Conservation (phyloP, 2,329 filamentous ascomycete genomes). For the Eutypella sp. region DNA sequence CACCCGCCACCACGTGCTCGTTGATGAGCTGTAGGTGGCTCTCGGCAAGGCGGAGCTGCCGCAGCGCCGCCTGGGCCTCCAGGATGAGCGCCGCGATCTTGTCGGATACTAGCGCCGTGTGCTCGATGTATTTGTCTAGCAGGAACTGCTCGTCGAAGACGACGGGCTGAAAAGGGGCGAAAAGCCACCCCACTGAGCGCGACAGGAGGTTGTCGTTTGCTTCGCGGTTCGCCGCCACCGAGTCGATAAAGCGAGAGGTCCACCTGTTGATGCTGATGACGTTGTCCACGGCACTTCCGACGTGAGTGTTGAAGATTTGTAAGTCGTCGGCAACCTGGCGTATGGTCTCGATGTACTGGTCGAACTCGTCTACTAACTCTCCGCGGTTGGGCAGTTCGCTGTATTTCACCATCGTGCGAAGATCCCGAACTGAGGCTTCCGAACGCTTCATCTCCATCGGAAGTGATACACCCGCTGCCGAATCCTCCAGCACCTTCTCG, state of each 20-base stretch:
- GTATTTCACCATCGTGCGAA: constrained; percentile 66
- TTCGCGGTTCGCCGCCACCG: constrained; percentile 40
- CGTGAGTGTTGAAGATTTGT: constrained; percentile 70
- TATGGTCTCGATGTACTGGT: constrained; percentile 68
- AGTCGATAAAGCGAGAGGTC: constrained; percentile 65
- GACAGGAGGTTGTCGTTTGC: constrained; percentile 28
- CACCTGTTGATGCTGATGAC: constrained; percentile 72
- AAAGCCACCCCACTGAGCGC: constrained; percentile 39
- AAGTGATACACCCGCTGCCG: constrained; percentile 59
- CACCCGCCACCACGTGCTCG: constrained; percentile 61
- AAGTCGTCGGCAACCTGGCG: constrained; percentile 61
- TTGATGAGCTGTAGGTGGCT: constrained; percentile 65
- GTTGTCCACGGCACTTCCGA: constrained; percentile 68
- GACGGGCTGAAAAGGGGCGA: constrained; percentile 60
- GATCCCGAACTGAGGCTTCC: constrained; percentile 68
- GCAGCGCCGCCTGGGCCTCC: constrained; percentile 64
- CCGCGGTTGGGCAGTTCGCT: constrained; percentile 63
- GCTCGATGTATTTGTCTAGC: constrained; percentile 69
- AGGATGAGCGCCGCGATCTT: constrained; percentile 63
- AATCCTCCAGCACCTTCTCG: constrained; percentile 67
- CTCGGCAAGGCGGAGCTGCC: constrained; percentile 63
- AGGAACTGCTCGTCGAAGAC: constrained; percentile 57
- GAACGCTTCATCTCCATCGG: constrained; percentile 76
- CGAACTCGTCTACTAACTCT: constrained; percentile 70
- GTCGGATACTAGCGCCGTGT: constrained; percentile 64